A percentile compares a stretch with the other conserved stretches of the same genome.
Evolutionary conservation across 2,329 filamentous ascomycete species (phyloP).

Genomic region (Gnomoniopsis sp.): DNA sequence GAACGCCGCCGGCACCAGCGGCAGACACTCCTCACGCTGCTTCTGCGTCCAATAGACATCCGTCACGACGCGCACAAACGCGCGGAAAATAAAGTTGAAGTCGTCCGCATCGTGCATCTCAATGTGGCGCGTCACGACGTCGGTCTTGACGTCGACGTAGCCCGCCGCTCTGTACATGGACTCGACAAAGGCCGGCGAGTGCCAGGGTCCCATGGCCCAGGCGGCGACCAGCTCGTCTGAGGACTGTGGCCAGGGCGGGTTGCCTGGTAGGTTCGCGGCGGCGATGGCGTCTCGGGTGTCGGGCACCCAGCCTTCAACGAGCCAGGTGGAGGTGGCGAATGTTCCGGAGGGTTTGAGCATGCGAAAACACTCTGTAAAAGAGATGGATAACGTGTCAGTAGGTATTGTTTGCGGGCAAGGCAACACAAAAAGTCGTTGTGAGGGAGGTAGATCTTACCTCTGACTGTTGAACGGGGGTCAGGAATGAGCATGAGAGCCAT

Average conservation of each 20-base stretch:
- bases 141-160: not conserved
- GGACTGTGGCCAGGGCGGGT: not conserved
- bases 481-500: no score
- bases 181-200: not conserved
- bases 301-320: not conserved
- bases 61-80: not conserved
- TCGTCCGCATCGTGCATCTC: not conserved
- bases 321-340: not conserved
- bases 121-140: not conserved
- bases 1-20: not conserved
- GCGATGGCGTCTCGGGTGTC: not conserved
- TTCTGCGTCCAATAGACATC: not conserved
- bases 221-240: not conserved
- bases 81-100: not conserved
- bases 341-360: not conserved
- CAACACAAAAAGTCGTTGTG: no score
- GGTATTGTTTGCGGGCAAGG: no score
- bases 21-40: not conserved
- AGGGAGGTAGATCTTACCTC: no score
- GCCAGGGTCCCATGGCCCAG: not conserved
- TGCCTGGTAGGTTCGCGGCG: not conserved
- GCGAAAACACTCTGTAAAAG: not conserved
- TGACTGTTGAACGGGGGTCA: no score
- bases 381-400: no score
- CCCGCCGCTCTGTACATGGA: not conserved